Conservation (phyloP, 2,329 filamentous ascomycete species). For the Aureobasidium zeae region DNA sequence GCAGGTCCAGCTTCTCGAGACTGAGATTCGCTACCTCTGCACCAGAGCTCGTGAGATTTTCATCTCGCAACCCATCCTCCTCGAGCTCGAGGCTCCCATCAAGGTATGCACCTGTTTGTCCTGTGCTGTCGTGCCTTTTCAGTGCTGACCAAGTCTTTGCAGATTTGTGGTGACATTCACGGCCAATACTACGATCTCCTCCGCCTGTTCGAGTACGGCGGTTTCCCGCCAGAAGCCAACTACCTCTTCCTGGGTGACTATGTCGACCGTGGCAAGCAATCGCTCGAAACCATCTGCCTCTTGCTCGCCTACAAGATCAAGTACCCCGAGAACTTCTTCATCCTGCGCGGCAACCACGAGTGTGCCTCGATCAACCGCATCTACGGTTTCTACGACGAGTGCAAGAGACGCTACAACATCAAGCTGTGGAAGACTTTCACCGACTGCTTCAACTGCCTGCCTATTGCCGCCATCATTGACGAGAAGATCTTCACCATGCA, state of each 20-base stretch:
- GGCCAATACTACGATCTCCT: constrained; percentile 98
- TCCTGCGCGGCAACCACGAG: constrained; percentile 96
- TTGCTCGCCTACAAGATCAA: constrained; percentile 99
- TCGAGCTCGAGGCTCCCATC: constrained; percentile 96
- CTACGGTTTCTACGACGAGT: constrained; percentile 99
- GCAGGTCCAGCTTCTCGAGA: constrained; percentile 93
- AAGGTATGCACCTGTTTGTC: constrained; percentile 55
- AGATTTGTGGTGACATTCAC: constrained; percentile 99
- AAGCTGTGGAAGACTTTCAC: constrained; percentile 99
- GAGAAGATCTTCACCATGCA: constrained; percentile 99
- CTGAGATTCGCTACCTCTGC: constrained; percentile 94
- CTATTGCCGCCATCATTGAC: constrained; percentile 96
- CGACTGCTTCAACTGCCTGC: constrained; percentile 98
- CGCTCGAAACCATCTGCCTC: constrained; percentile 94
- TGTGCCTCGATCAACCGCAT: constrained; percentile 98
- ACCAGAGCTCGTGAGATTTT: constrained; percentile 99
- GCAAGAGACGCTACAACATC: constrained; percentile 98
- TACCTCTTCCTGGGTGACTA: constrained; percentile 99
- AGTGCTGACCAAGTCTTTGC: constrained; percentile 20
- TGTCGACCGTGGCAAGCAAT: constrained; percentile 98
- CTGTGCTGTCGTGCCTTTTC: background rate
- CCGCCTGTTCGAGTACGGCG: constrained; percentile 94
- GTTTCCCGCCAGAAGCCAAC: constrained; percentile 96
- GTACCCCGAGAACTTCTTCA: constrained; percentile 99
- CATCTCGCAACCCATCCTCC: constrained; percentile 95